Conservation (phyloP, 1,284 basidiomycete genomes). For the Irpex lacteus region DNA sequence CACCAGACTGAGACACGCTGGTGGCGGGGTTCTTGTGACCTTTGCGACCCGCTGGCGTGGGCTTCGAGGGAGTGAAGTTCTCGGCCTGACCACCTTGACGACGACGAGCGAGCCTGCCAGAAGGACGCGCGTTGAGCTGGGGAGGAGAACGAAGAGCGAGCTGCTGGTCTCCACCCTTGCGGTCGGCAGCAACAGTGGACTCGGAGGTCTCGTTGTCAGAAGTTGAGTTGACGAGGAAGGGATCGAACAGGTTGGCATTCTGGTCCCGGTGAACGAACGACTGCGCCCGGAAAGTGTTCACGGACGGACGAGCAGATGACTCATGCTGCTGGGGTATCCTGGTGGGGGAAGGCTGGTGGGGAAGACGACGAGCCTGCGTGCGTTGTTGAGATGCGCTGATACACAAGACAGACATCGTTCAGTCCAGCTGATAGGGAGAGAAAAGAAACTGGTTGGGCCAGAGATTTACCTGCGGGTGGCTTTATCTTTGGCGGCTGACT, state of each 20-base stretch:
- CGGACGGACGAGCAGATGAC: constrained; percentile 34
- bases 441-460: constrained; percentile 11
- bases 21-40: constrained; percentile 27
- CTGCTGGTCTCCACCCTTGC: constrained; percentile 26
- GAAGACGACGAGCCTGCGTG: constrained; percentile 41
- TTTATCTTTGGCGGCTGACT: constrained; percentile 31
- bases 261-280: constrained; percentile 27
- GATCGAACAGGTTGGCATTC: constrained; percentile 50
- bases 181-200: constrained; percentile 10
- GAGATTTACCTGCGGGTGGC: constrained; percentile 27
- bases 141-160: constrained; percentile 33
- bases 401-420: constrained; percentile 1
- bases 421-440: constrained; percentile 5
- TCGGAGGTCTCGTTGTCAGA: constrained; percentile 30
- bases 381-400: constrained; percentile 50
- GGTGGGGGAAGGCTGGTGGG: constrained; percentile 48
- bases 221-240: constrained; percentile 46
- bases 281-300: constrained; percentile 22
- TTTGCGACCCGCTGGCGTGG: constrained; percentile 42
- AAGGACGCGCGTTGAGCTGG: constrained; percentile 42
- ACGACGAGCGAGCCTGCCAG: constrained; percentile 54
- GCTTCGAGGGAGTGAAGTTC: constrained; percentile 38
- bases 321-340: constrained; percentile 62
- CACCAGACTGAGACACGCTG: constrained; percentile 19
- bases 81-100: constrained; percentile 36